phyloP scores from a whole-genome alignment of 2,329 filamentous ascomycete species.

The Botrytis paeoniae region DNA sequence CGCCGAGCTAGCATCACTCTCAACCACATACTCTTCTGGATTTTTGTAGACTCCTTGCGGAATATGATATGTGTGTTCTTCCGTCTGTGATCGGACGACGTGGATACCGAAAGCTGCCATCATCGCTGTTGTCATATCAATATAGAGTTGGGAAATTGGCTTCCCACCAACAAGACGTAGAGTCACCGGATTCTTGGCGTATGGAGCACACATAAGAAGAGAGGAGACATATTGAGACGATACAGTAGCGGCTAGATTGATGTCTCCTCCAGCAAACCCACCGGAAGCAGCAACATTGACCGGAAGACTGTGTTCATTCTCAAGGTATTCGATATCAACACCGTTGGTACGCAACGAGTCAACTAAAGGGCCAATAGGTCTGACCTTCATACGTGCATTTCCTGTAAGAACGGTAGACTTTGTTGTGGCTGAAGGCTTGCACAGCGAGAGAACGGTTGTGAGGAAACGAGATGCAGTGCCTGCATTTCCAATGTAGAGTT shows the following conservation, averaged over 20 bases:
- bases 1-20: constrained; percentile 96
- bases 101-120: constrained; percentile 88
- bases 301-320: constrained; percentile 78
- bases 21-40: constrained; percentile 81
- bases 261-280: constrained; percentile 80
- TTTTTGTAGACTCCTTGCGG: constrained; percentile 81
- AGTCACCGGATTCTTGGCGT: constrained; percentile 91
- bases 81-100: constrained; percentile 71
- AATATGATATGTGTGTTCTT: constrained; percentile 91
- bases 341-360: constrained; percentile 86
- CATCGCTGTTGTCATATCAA: constrained; percentile 98
- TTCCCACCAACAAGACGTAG: constrained; percentile 91
- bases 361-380: constrained; percentile 89
- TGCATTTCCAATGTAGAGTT: constrained; percentile 92
- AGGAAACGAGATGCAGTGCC: constrained; percentile 94
- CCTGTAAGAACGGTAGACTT: constrained; percentile 80
- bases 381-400: constrained; percentile 92
- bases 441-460: constrained; percentile 85
- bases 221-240: constrained; percentile 99
- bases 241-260: constrained; percentile 89
- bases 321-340: constrained; percentile 81
- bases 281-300: constrained; percentile 77
- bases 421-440: constrained; percentile 57
- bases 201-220: constrained; percentile 93
- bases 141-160: constrained; percentile 94